A percentile compares a stretch with the other conserved stretches of the same genome.
These are phyloP conservation scores for Cucumis melo DNA, from an alignment of 306 rosid species.

Conservation along the genomic window DNA sequence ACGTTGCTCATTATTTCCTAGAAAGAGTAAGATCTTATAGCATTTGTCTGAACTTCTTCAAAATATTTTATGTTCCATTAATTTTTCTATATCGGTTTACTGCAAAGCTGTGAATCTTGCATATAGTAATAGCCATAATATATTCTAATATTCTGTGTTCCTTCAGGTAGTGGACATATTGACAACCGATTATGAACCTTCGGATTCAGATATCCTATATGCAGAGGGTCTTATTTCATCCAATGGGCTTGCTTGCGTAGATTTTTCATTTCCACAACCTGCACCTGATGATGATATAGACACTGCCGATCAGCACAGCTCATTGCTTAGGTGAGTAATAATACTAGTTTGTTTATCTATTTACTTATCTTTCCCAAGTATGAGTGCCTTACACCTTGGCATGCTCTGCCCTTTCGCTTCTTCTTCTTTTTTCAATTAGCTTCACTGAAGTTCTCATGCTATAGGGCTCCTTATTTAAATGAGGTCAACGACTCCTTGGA, in stretches of 20 bases:
- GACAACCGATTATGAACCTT: slow-evolving; percentile 78
- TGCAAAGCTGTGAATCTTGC: not conserved
- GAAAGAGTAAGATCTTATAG: slow-evolving; percentile 55
- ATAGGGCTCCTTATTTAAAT: not conserved
- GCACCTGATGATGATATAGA: slow-evolving; percentile 43
- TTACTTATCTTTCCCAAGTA: not conserved
- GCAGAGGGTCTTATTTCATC: slow-evolving; percentile 96
- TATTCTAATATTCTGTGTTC: slow-evolving; percentile 17
- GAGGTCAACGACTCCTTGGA: not conserved
- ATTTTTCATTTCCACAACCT: slow-evolving; percentile 78
- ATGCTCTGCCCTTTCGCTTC: not conserved
- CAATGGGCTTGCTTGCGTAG: slow-evolving; percentile 86
- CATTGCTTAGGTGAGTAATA: slow-evolving; percentile 48
- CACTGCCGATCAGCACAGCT: slow-evolving; percentile 47
- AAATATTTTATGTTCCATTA: not conserved
- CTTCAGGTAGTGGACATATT: slow-evolving; percentile 74
- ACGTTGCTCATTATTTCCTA: slow-evolving; percentile 78
- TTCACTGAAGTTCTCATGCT: not conserved
- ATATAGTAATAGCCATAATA: not conserved
- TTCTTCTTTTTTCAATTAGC: not conserved
- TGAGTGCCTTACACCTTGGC: not conserved
- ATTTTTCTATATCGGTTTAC: not conserved
- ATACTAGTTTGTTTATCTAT: not conserved
- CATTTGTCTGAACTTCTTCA: not conserved
- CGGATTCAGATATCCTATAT: slow-evolving; percentile 79